Evolutionary conservation across 345 rosid genomes (phyloP).

Genomic region (Diplotaxis tenuifolia): DNA sequence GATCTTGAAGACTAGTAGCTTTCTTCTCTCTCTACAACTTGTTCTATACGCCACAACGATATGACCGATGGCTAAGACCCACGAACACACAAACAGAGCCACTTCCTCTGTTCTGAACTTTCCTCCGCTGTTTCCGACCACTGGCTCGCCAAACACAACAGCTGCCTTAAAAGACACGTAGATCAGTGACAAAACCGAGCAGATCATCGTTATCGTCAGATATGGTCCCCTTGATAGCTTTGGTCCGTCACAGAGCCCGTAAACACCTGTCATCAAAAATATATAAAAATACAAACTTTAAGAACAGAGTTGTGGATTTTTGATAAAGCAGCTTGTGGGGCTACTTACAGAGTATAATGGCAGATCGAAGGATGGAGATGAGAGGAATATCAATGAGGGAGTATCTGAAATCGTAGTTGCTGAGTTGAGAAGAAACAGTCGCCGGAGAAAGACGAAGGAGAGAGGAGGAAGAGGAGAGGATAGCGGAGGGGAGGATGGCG

Average conservation of each 20-base stretch:
- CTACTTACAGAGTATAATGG: constrained; percentile 79
- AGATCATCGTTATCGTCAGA: constrained; percentile 63
- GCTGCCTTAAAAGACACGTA: constrained; percentile 77
- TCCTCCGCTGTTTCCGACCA: constrained; percentile 35
- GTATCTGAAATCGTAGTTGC: constrained; percentile 63
- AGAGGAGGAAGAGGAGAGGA: constrained; percentile 70
- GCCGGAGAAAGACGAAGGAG: constrained; percentile 21
- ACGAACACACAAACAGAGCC: constrained; percentile 67
- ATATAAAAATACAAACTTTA: not conserved
- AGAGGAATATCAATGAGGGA: constrained; percentile 86
- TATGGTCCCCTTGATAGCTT: constrained; percentile 77
- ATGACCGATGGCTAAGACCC: constrained; percentile 69
- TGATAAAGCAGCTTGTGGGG: not conserved
- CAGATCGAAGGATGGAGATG: constrained; percentile 79
- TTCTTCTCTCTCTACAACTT: constrained; percentile 88
- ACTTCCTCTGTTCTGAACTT: constrained; percentile 54
- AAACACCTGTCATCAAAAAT: constrained; percentile 53
- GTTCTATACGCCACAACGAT: constrained; percentile 77
- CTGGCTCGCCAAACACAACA: constrained; percentile 50
- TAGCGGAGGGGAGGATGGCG: constrained; percentile 72
- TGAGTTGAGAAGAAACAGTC: constrained; percentile 28
- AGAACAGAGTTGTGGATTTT: constrained; percentile 21
- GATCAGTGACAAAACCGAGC: constrained; percentile 63
- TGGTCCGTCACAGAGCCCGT: constrained; percentile 84
- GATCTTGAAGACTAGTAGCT: constrained; percentile 84